These are phyloP conservation scores for Alternaria sp. DNA, from an alignment of 2,329 filamentous ascomycete species.

Conservation along the genomic window DNA sequence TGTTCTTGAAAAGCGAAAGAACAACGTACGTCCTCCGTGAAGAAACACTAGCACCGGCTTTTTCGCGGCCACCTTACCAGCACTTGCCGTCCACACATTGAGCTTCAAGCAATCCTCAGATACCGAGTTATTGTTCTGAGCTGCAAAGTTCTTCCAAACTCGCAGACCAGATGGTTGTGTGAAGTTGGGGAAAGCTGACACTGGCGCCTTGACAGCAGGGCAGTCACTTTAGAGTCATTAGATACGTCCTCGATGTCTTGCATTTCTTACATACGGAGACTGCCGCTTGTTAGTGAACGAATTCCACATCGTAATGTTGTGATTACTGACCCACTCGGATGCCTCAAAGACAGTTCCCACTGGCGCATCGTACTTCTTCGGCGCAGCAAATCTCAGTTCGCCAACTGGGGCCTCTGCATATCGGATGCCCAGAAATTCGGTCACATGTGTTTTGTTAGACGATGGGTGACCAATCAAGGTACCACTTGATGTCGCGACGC, in stretches of 20 bases:
- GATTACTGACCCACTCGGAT: constrained; percentile 32
- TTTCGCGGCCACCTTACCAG: constrained; percentile 26
- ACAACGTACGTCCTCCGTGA: constrained; percentile 40
- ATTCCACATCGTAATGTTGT: not conserved
- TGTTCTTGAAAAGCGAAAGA: not conserved
- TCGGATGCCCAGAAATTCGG: constrained; percentile 50
- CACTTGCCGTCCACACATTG: constrained; percentile 41
- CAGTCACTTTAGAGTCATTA: constrained; percentile 32
- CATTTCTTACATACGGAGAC: constrained; percentile 33
- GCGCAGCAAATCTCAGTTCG: constrained; percentile 45
- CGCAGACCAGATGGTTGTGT: constrained; percentile 35
- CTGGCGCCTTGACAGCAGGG: constrained; percentile 35
- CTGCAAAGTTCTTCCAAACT: constrained; percentile 41
- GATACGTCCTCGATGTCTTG: not conserved
- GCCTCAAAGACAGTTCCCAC: constrained; percentile 34
- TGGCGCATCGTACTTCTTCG: constrained; percentile 37
- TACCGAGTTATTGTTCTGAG: constrained; percentile 33
- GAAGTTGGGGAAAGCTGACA: constrained; percentile 39
- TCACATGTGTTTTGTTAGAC: constrained; percentile 31
- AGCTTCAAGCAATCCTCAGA: constrained; percentile 45
- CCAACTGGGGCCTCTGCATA: constrained; percentile 49
- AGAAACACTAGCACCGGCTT: constrained; percentile 43
- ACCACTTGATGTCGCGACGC: constrained; percentile 44
- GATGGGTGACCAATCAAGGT: constrained; percentile 45
- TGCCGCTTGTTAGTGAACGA: constrained; percentile 23